Evolutionary conservation across 1,139 yeast species (phyloP), one percentile per base, ranked within the genome.

Genomic region (Suhomyces chickasaworum): DNA sequence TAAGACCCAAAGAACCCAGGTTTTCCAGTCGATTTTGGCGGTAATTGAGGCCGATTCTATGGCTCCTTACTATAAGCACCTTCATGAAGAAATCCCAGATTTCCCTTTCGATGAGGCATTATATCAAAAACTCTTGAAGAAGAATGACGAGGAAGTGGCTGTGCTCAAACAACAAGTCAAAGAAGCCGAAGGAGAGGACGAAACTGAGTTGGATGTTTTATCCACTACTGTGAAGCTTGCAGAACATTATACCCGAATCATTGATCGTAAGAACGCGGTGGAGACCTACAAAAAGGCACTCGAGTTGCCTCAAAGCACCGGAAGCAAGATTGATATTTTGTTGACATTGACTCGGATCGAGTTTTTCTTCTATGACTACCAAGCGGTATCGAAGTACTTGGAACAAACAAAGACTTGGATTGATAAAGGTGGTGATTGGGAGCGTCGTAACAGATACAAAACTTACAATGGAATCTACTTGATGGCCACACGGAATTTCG

Each of bases 361-460:
- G 20, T 85, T 90, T 61, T 91, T 93, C 68, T 93, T 80, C 65
- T 83, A 83, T 60, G 97, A 93, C 69, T 84, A 83, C 60, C 70
- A 72, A 12, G 81, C 80, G 55, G 87, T 88, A 38, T 79, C 84
- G 49, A 83, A 84, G 59, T 84, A 86, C 61, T 77, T 95, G 58
- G 95, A 86, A 47, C 84, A 84, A 55, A 82, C 86, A 34, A 83
- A 86, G 60, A 64, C 72, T 37, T 73, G 89, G 62, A 89, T 93
- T 60, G 99, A 93, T 59, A 86, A 89, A 60, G 99, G 99, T 44
- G 99, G 99, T 49, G 99, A 93, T 65, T 93, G 99, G 99, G 99
- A 95, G 69, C 88, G 99, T 66, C 83, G 97, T 62, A 93, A 95
- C 71, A 77, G 97, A 57, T 89, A 81, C 74, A 93, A 95, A 71